Evolutionary conservation across 352 stramenopile genomes (phyloP), one percentile per base, ranked within the genome.

Genomic region (Pythium utonaiense): DNA sequence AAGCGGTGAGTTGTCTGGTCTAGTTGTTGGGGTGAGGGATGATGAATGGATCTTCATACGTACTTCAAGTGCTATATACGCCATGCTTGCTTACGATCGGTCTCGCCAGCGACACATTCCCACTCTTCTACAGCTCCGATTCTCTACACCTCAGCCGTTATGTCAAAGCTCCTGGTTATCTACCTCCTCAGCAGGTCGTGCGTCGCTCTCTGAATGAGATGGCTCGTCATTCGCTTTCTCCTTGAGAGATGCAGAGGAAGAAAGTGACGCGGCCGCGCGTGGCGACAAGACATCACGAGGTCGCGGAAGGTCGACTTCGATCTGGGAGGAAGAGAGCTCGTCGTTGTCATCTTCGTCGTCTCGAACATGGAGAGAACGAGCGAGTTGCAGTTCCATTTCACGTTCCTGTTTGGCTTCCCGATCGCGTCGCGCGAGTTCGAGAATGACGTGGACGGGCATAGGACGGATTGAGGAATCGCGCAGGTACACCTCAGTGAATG

Each of bases 401-500:
- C 71, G 61, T 24, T 66, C 3, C 28, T 25, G 40, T 27, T 48
- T 56, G 17, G 58, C 66, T 24, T 83, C 68, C 41, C 67, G 62
- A 25, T 82, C 65, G 0, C 80, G 78, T 14, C 82, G 78, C 44
- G 77, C 77, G 28, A 92, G 67, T 33, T 92, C 82, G 16, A 75
- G 24, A 33, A 88, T 78, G 2, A 92, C 78, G 10, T 74, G 65
- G 21, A 87, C 60, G 0, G 82, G 66, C 77, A 85, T 89, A 8
- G 73, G 64, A 16, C 74, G 70, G 19, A 74, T 74, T 17, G 70
- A 62, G 10, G 60, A 42, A 25, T 81, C 73, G 4, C 65, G 70
- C 38, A 92, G 52, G 52, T 88, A 92, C 0, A 81, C 57, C 49
- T 90, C 78, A 0, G 82, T 80, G 28, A 78, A 60, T 17, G 73